These are phyloP conservation scores for Hysterangium stoloniferum DNA, from an alignment of 768 basidiomycete genomes.

Conservation along the genomic window DNA sequence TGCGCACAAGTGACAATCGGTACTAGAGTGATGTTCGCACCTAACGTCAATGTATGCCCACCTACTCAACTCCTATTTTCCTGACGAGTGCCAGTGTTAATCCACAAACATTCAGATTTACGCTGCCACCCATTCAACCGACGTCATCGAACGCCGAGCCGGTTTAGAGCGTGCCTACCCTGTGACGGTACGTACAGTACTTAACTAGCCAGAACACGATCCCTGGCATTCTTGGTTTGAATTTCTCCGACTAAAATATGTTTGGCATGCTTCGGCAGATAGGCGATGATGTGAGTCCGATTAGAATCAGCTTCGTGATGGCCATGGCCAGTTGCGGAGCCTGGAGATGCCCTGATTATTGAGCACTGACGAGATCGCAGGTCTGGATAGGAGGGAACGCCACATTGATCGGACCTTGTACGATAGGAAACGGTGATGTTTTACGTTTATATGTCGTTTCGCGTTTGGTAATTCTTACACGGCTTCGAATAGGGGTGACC, in stretches of 20 bases:
- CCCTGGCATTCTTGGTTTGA: no score
- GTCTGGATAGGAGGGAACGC: conserved; percentile 14
- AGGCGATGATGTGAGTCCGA: no score
- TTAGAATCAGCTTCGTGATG: no score
- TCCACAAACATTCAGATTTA: conserved; percentile 10
- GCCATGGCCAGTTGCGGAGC: no score
- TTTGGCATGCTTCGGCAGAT: no score
- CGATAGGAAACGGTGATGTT: conserved; percentile 11
- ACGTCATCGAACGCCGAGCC: conserved; percentile 13
- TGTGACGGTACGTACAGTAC: conserved; percentile 7
- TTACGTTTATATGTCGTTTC: not conserved
- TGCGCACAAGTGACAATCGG: conserved; percentile 16
- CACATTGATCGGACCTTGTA: conserved; percentile 11
- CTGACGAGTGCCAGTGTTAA: not conserved
- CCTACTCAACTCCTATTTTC: no score
- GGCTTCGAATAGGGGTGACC: conserved; percentile 7
- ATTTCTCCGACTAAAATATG: no score
- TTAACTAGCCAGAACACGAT: no score
- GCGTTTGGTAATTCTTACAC: not conserved
- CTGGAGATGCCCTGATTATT: no score
- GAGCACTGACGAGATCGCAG: not conserved
- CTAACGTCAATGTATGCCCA: conserved; percentile 9
- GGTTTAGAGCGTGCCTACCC: conserved; percentile 15
- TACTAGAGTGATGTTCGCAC: conserved; percentile 11
- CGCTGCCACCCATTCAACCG: conserved; percentile 13